Evolutionary conservation across 2,329 filamentous ascomycete species (phyloP).

Genomic region (Penicillium corylophilum): DNA sequence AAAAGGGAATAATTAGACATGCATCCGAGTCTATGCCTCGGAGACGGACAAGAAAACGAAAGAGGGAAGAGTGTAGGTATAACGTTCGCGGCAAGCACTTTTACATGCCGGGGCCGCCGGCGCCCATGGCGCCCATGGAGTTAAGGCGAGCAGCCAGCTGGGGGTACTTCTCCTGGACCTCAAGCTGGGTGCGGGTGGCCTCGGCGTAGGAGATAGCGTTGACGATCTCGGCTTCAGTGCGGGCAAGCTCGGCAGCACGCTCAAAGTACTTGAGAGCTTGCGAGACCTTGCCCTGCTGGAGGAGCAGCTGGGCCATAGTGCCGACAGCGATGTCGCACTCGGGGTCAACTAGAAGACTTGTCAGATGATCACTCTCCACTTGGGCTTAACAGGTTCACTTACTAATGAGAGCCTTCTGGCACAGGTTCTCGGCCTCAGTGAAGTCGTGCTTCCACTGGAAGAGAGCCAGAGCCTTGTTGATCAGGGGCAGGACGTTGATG

Average conservation of each 20-base stretch:
- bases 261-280: constrained; percentile 97
- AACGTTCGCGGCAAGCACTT: constrained; percentile 9
- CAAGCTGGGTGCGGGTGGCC: constrained; percentile 91
- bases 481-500: constrained; percentile 95
- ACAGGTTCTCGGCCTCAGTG: constrained; percentile 88
- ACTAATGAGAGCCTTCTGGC: constrained; percentile 97
- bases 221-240: constrained; percentile 92
- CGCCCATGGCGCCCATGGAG: constrained; percentile 51
- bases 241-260: constrained; percentile 86
- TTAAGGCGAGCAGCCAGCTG: constrained; percentile 72
- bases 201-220: constrained; percentile 97
- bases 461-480: constrained; percentile 95
- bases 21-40: constrained; percentile 13
- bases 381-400: constrained; percentile 43
- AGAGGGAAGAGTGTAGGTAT: constrained; percentile 13
- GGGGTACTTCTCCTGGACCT: constrained; percentile 85
- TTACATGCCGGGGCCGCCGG: constrained; percentile 39
- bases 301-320: constrained; percentile 94
- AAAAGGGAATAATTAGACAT: constrained; percentile 16
- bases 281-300: constrained; percentile 96
- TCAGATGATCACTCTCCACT: constrained; percentile 15
- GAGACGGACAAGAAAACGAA: constrained; percentile 17
- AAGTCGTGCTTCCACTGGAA: constrained; percentile 99
- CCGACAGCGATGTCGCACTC: constrained; percentile 98
- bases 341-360: constrained; percentile 71